These are phyloP conservation scores for Trypanosoma avium DNA, from an alignment of 208 protist genomes.

Conservation along the genomic window DNA sequence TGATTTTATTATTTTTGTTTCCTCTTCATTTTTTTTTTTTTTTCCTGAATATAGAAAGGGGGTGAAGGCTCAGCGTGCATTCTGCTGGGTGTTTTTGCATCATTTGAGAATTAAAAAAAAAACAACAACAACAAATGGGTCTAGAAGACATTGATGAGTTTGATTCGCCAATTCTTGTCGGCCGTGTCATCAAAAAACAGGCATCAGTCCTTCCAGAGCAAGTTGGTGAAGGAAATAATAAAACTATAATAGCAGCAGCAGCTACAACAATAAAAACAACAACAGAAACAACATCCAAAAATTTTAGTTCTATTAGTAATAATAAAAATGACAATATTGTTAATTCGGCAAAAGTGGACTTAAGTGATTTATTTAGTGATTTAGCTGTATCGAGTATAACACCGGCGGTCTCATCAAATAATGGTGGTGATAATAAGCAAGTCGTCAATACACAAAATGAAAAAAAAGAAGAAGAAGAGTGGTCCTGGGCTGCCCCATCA, in stretches of 20 bases:
- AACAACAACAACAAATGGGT: no score
- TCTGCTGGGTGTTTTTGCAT: neutral
- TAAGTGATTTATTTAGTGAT: slow-evolving; percentile 70
- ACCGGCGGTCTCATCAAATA: slow-evolving; percentile 1
- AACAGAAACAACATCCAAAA: no score
- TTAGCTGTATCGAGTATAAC: slow-evolving; percentile 17
- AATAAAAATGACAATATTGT: neutral
- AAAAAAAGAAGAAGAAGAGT: neutral
- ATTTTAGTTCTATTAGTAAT: no score
- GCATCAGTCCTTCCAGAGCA: neutral
- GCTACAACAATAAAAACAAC: neutral
- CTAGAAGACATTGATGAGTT: slow-evolving; percentile 84
- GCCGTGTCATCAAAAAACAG: neutral
- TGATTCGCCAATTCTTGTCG: slow-evolving; percentile 26
- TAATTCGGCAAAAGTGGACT: slow-evolving; percentile 14
- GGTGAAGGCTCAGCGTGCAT: neutral
- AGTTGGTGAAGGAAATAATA: neutral
- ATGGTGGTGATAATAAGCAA: neutral
- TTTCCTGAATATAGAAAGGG: slow-evolving; percentile 2
- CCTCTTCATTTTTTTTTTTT: no score
- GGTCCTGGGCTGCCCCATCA: no score
- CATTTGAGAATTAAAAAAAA: slow-evolving; percentile 20
- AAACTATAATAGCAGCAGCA: neutral
- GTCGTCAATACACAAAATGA: slow-evolving; percentile 4
- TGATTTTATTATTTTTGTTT: no score